Evolutionary conservation across 2,329 filamentous ascomycete species (phyloP).

Genomic region (Macrophomina tecta): DNA sequence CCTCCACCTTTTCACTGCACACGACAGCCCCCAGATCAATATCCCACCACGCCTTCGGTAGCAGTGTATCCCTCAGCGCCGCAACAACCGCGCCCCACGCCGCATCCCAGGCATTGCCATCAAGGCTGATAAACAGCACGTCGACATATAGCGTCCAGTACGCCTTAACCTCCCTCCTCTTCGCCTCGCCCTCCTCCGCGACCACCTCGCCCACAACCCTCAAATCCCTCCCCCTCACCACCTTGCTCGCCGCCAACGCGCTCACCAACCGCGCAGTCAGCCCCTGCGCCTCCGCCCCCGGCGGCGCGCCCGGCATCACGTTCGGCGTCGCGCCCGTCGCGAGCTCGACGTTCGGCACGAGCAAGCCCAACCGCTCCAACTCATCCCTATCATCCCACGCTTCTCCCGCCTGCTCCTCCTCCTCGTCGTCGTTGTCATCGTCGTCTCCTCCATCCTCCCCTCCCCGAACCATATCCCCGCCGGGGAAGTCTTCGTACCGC

Average conservation of each 20-base stretch:
- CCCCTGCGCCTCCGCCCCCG: conserved; percentile 79
- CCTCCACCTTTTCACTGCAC: conserved; percentile 67
- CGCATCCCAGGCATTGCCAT: conserved; percentile 90
- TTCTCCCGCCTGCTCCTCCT: conserved; percentile 11
- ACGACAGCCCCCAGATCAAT: conserved; percentile 78
- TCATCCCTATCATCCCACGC: conserved; percentile 39
- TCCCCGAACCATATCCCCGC: background rate
- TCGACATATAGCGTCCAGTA: conserved; percentile 98
- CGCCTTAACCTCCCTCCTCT: conserved; percentile 68
- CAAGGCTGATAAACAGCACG: conserved; percentile 90
- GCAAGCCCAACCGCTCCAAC: conserved; percentile 65
- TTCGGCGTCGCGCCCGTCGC: conserved; percentile 87
- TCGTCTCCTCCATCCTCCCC: conserved; percentile 25
- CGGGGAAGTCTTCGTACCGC: conserved; percentile 11
- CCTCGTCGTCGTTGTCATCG: conserved; percentile 27
- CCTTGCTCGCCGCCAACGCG: conserved; percentile 72
- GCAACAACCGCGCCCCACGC: conserved; percentile 86
- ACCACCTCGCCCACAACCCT: conserved; percentile 64
- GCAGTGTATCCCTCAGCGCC: conserved; percentile 75
- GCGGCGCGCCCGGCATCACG: conserved; percentile 83
- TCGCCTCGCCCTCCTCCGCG: conserved; percentile 56
- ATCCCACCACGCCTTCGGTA: conserved; percentile 85
- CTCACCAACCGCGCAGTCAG: conserved; percentile 81
- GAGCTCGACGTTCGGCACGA: conserved; percentile 93
- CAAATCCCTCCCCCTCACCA: conserved; percentile 72